Base-by-base conservation (phyloP, 2,329 filamentous ascomycete species). In the Sphaerulina musiva region DNA sequence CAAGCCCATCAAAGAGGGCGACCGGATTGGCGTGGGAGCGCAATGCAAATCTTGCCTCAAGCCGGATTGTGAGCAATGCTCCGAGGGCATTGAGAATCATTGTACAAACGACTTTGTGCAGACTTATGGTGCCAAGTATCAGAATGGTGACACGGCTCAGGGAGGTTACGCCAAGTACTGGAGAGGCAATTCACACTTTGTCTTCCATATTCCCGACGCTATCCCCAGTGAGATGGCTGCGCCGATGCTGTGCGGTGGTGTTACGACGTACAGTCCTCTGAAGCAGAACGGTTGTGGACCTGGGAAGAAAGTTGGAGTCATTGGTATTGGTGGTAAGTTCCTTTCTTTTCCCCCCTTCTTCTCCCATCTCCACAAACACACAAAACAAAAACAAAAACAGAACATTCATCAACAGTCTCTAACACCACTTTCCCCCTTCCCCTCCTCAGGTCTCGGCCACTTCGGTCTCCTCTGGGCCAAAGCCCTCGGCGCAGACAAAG, bases 161-260 rank as follows among this genome's bases (percentile, higher is more conserved):
- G 86, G 86, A 2, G 86, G 73, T 1, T 82, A 80, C 59, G 78
- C 78, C 4, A 70, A 74, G 45, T 74, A 78, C 56, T 75, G 75
- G 64, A 74, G 82, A 29, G 52, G 53, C 14, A 51, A 51, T 12
- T 46, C 36, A 6, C 76, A 79, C 60, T 89, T 87, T 57, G 76
- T 75, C 1, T 70, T 81, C 62, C 73, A 70, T 59, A 80, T 82
- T 53, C 80, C 80, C 0, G 73, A 77, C 6, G 65, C 55, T 0
- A 55, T 83, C 23, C 64, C 70, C 1, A 76, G 73, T 31, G 75
- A 74, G 14, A 72, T 76, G 54, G 80, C 78, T 2, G 80, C 86
- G 1, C 87, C 87, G 1, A 82, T 92, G 74, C 77, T 92, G 23
- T 92, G 88, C 66, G 87, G 83, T 1, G 87, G 88, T 1, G 77